Evolutionary conservation across 2,329 filamentous ascomycete genomes (phyloP), one percentile per base, ranked within the genome.

Genomic region (Hypomyces perniciosus): DNA sequence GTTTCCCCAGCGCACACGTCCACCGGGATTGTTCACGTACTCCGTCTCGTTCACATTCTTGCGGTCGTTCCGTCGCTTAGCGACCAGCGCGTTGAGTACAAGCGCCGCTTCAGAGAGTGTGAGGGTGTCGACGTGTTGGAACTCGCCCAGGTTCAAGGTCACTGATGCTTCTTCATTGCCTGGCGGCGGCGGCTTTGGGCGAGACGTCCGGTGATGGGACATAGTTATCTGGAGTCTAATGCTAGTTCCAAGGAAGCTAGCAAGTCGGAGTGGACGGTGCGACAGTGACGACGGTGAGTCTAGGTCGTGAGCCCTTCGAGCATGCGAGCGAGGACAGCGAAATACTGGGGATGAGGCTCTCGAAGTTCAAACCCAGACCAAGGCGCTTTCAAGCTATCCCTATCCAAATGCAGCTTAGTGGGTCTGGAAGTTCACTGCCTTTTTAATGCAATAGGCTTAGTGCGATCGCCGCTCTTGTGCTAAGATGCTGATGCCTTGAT

Each of bases 101-200:
- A 96, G 81, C 60, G 90, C 83, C 2, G 93, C 91, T 72, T 97
- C 93, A 33, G 90, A 95, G 48, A 96, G 81, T 42, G 91, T 96
- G 55, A 99, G 78, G 5, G 91, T 92, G 66, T 93, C 90, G 58
- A 95, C 90, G 64, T 92, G 79, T 61, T 95, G 84, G 72, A 97
- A 96, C 67, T 96, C 92, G 72, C 93, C 93, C 8, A 99, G 86
- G 68, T 86, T 88, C 57, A 97, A 83, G 50, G 83, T 83, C 6
- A 81, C 76, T 45, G 86, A 84, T 27, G 92, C 91, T 73, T 96
- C 90, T 70, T 97, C 92, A 67, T 96, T 91, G 65, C 87, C 86
- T 51, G 83, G 79, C 44, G 80, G 80, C 41, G 77, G 74, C 56
- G 84, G 85, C 71, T 86, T 89, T 55, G 79, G 76, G 54, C 86